A percentile compares a stretch with the other conserved stretches of the same genome.
These are phyloP conservation scores for Zalerion maritima DNA, from an alignment of 495 filamentous ascomycete species.

Conservation along the genomic window DNA sequence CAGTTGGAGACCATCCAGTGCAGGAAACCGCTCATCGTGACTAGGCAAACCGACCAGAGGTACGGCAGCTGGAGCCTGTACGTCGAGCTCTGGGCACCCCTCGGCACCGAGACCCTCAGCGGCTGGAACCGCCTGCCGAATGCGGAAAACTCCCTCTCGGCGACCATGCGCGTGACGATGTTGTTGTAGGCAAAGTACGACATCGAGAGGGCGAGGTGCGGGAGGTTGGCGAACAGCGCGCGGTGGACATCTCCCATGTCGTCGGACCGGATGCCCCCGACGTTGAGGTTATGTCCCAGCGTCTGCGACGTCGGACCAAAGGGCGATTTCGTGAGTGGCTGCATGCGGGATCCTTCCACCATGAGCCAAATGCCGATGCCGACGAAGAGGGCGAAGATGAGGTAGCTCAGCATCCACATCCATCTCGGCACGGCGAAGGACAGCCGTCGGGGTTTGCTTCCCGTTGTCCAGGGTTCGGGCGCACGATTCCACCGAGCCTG, in stretches of 20 bases:
- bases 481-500: not conserved
- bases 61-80: not conserved
- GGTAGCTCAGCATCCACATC: not conserved
- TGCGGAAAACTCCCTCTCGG: not conserved
- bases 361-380: too few species aligned
- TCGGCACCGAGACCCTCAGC: not conserved
- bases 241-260: not conserved
- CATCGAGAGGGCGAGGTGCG: not conserved
- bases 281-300: too few species aligned
- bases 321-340: too few species aligned
- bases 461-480: too few species aligned
- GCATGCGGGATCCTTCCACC: too few species aligned
- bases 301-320: too few species aligned
- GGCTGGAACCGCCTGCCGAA: not conserved
- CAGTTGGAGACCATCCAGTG: not conserved
- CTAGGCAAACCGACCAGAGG: not conserved
- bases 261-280: too few species aligned
- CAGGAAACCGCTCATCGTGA: not conserved
- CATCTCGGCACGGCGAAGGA: not conserved
- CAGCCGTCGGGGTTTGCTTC: not conserved
- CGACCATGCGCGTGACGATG: not conserved
- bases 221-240: not conserved
- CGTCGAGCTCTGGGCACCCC: too few species aligned
- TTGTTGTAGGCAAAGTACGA: not conserved
- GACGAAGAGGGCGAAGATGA: not conserved